Conservation (phyloP, 345 rosid species). For the Boechera retrofracta region DNA sequence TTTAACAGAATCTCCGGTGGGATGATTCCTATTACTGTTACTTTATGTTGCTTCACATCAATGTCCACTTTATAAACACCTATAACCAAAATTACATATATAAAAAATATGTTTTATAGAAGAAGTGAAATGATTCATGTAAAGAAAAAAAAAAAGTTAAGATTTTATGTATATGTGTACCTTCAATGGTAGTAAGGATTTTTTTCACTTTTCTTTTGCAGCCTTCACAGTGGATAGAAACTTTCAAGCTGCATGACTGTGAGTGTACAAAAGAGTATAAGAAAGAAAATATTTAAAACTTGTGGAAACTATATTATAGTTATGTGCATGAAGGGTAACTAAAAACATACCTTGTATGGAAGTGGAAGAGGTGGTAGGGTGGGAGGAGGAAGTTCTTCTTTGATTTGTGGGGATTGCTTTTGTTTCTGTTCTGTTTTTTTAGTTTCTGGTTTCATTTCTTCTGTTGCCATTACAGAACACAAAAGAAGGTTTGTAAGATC, state of each 20-base stretch:
- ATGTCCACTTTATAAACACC: slow-evolving; percentile 72
- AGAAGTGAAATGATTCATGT: background rate
- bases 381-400: slow-evolving; percentile 38
- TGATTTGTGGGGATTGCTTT: slow-evolving; percentile 21
- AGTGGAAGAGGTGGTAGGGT: slow-evolving; percentile 38
- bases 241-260: slow-evolving; percentile 68
- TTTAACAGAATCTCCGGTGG: slow-evolving; percentile 59
- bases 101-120: background rate
- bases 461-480: slow-evolving; percentile 51
- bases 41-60: slow-evolving; percentile 71
- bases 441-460: slow-evolving; percentile 49
- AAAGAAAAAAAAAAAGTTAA: background rate
- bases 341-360: slow-evolving; percentile 62
- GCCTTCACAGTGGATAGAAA: slow-evolving; percentile 85
- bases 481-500: slow-evolving; percentile 21
- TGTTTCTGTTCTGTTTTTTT: slow-evolving; percentile 42
- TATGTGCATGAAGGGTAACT: background rate
- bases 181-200: slow-evolving; percentile 68
- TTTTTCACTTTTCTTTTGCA: slow-evolving; percentile 83
- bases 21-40: slow-evolving; percentile 62
- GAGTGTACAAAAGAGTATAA: slow-evolving; percentile 17
- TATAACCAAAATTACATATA: slow-evolving; percentile 31
- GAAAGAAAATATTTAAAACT: background rate
- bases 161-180: slow-evolving; percentile 39
- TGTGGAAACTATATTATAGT: background rate